Base-by-base conservation (phyloP, 2,329 filamentous ascomycete species). In the Colletotrichum euphorbiae region DNA sequence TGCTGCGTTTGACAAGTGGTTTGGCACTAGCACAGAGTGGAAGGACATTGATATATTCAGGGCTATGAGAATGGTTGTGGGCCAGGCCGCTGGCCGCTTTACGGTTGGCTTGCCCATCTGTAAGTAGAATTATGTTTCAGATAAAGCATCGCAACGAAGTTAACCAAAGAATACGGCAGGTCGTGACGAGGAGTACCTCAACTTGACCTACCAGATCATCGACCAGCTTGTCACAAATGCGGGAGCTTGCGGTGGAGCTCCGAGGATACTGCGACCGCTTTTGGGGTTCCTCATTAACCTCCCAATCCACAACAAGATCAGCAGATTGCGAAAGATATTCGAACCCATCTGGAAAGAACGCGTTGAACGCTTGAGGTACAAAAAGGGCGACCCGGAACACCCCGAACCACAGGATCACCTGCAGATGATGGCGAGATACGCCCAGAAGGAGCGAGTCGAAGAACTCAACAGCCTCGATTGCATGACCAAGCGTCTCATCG, bases 371-470 rank as follows among this genome's bases (percentile, higher is more conserved):
- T 70, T 74, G 9, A 69, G 75, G 19, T 46, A 51, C 46, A 54
- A 24, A 9, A 31, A 17, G 12, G 48, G 65, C 31, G 72, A 74
- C 40, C 57, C 67, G 0, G 67, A 70, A 3, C 57, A 73, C 8
- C 51, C 71, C 15, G 74, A 75, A 7, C 79, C 80, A 0, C 73
- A 77, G 12, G 82, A 84, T 43, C 76, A 78, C 17, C 52, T 83
- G 2, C 81, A 83, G 69, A 78, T 80, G 73, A 81, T 83, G 77
- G 67, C 83, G 3, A 74, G 75, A 4, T 81, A 75, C 52, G 82
- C 77, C 1, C 62, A 76, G n/a, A 75, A 75, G 19, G 74, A 83
- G 50, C 76, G 81, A 1, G 78, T 75, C 0, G 58, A 79, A 0
- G 81, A 83, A 68, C 73, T 79, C 2, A 69, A 75, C 8, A 72